These are phyloP conservation scores for Brassica rapa DNA, from an alignment of 345 rosid genomes.

Conservation along the genomic window DNA sequence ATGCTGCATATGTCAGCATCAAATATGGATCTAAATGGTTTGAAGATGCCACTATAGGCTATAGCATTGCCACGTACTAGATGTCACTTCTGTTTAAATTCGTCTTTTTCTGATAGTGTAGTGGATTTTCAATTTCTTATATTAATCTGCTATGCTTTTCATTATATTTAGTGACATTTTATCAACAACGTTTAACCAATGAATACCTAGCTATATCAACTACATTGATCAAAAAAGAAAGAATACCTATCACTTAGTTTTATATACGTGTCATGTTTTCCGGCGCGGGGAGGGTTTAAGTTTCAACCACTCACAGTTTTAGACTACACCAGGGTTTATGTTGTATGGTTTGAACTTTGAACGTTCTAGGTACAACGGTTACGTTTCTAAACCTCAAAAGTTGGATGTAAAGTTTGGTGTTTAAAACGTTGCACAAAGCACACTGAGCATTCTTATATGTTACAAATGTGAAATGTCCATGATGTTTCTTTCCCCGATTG, in stretches of 20 bases:
- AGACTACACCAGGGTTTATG: not conserved
- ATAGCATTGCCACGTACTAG: constrained; percentile 12
- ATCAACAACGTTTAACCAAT: not conserved
- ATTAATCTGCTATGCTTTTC: not conserved
- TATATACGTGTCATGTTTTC: constrained; percentile 1
- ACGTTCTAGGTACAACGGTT: not conserved
- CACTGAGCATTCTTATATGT: not conserved
- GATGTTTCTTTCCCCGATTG: not conserved
- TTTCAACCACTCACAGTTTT: not conserved
- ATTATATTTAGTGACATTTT: not conserved
- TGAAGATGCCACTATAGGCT: constrained; percentile 5
- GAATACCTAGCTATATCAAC: not conserved
- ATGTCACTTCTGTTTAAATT: constrained; percentile 2
- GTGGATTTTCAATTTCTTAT: not conserved
- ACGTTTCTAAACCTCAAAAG: not conserved
- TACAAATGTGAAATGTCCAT: not conserved
- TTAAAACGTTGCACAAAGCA: not conserved
- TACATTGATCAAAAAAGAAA: not conserved
- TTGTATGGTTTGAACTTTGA: not conserved
- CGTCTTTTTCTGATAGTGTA: constrained; percentile 9
- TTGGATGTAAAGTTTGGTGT: not conserved
- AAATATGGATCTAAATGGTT: constrained; percentile 18
- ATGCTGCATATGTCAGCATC: constrained; percentile 22
- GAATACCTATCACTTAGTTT: not conserved
- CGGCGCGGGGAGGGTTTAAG: not conserved